phyloP scores from a whole-genome alignment of 2,329 filamentous ascomycete species.

The Paecilomyces niveus region DNA sequence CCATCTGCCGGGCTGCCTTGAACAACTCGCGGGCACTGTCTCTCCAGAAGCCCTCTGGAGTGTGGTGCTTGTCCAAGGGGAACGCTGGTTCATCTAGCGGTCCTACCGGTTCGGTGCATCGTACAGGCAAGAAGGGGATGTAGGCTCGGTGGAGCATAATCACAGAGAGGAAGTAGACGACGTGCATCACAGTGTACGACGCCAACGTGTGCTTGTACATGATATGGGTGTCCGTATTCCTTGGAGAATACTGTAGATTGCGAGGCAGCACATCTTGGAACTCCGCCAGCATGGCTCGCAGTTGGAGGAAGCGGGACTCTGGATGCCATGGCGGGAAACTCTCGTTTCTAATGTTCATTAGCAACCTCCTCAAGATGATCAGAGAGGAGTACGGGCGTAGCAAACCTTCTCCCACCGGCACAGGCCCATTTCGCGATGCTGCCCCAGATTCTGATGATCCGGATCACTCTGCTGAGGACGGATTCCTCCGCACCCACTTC shows the following conservation, averaged over 20 bases:
- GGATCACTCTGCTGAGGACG: conserved; percentile 46
- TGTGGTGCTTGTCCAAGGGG: conserved; percentile 34
- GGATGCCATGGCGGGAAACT: conserved; percentile 48
- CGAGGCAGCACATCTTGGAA: conserved; percentile 47
- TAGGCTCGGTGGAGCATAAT: conserved; percentile 52
- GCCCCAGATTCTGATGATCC: too few species aligned
- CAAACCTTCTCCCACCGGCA: too few species aligned
- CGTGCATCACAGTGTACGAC: conserved; percentile 50
- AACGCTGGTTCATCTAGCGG: conserved; percentile 46
- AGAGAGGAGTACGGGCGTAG: too few species aligned
- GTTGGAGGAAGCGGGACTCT: conserved; percentile 41
- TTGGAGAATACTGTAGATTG: conserved; percentile 43
- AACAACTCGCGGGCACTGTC: conserved; percentile 45
- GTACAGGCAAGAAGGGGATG: conserved; percentile 47
- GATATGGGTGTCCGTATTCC: conserved; percentile 50
- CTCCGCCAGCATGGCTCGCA: conserved; percentile 40
- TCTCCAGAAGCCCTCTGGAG: conserved; percentile 47
- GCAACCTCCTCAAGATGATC: neutral
- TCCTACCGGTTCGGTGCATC: conserved; percentile 43
- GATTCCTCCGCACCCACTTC: conserved; percentile 48
- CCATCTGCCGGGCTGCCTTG: conserved; percentile 45
- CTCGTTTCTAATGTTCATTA: conserved; percentile 31
- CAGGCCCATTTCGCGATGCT: too few species aligned
- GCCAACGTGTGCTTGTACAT: conserved; percentile 44
- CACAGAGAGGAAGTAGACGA: conserved; percentile 47